Conservation (phyloP, 331 rosid species). For the Rosa hybrid region DNA sequence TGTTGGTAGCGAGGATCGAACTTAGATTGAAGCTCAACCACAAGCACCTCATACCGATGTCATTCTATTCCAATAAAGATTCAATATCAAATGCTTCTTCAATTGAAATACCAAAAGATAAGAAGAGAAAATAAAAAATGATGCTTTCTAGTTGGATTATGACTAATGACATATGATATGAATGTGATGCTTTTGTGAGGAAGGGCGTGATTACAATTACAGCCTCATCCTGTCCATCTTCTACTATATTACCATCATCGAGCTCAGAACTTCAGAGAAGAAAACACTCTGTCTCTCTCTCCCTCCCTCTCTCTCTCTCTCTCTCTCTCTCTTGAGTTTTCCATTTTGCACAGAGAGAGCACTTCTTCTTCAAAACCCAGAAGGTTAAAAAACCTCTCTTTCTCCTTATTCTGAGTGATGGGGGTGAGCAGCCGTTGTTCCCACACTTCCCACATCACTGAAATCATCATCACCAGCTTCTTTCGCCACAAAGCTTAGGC, state of each 20-base stretch:
- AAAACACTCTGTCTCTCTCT: not conserved
- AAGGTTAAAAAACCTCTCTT: not conserved
- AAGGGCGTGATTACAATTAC: conserved; percentile 35
- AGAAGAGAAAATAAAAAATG: not conserved
- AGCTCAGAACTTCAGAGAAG: not conserved
- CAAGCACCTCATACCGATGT: not conserved
- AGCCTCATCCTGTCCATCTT: conserved; percentile 3
- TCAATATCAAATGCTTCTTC: not conserved
- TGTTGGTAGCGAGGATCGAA: too few species aligned
- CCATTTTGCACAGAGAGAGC: not conserved
- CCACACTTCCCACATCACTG: conserved; percentile 92
- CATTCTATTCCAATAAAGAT: not conserved
- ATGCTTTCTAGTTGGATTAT: not conserved
- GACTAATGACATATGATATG: not conserved
- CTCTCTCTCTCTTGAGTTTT: not conserved
- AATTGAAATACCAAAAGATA: not conserved
- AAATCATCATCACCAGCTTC: conserved; percentile 94
- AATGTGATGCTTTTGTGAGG: not conserved
- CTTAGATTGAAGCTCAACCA: too few species aligned
- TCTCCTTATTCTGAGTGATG: conserved; percentile 76
- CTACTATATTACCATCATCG: conserved; percentile 12
- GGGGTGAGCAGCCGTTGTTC: conserved; percentile 93
- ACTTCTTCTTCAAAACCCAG: not conserved
- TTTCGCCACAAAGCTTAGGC: conserved; percentile 64
- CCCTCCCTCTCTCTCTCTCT: not conserved